Base-by-base conservation (phyloP, 768 basidiomycete genomes). In the Hypsizygus marmoreus region DNA sequence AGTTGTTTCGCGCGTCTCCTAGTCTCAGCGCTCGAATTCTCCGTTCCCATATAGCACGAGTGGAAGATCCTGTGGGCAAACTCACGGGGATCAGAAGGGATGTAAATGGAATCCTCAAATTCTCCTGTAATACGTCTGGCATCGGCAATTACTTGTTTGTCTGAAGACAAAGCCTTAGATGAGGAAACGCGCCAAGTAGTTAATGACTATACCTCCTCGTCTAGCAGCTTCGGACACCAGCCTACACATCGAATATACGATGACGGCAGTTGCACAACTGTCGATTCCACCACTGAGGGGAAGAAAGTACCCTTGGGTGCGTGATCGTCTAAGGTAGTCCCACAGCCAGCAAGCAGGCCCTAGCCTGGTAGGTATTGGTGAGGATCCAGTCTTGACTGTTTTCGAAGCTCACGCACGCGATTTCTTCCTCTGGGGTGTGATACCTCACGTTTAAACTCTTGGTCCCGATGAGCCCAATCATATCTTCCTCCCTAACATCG, bases 331-430 rank as follows among this genome's bases (percentile, higher is more conserved):
- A 23, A 99, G 81, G 60, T 98, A 99, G 63, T 99, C 97, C 97
- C 97, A 99, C n/a, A 99, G 75, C 97, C 97, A 99, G 61, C 97
- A 98, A 12, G 95, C 97, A 6, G 97, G 97, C 4, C 97, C 97
- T 2, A 98, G 72, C 2, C 95, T 97, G 51, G 9, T 14, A 5
- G 39, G 7, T 35, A 45, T 35, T 42, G 36, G 35, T 37, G 25
- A 23, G 25, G 16, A 10, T 13, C 12, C 13, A 14, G 10, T 6
- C 39, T 33, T 14, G 4, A 11, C 30, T 17, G 31, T n/a, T 6
- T 32, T 33, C 12, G 32, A 47, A 40, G 36, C 25, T 10, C 33
- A 77, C 91, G 56, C 59, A 97, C 97, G 97, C 95, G 47, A 98
- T 97, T 68, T 98, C 97, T 65, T 98, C 95, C 65, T 97, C 94